Conservation (phyloP, 73 alveolate species). For the Tetrahymena thermophila region DNA sequence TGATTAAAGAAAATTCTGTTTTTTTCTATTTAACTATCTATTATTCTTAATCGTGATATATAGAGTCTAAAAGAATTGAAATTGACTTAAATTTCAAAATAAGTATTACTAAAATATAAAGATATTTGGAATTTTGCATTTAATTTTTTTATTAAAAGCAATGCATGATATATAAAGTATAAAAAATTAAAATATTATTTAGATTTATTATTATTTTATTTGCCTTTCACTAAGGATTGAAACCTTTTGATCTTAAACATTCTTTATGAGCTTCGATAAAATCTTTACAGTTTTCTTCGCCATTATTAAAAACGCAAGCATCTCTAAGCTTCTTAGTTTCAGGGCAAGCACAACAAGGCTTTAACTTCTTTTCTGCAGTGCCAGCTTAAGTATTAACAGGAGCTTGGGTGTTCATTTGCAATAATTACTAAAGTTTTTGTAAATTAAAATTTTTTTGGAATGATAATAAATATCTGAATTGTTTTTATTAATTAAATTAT, state of each 20-base stretch:
- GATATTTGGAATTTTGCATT: neutral
- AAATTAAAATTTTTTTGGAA: neutral
- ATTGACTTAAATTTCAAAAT: no score
- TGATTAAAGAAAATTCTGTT: neutral
- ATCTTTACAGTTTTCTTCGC: constrained; percentile 43
- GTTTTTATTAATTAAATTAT: no score
- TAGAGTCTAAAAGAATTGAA: no score
- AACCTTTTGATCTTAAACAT: constrained; percentile 50
- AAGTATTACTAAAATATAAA: neutral
- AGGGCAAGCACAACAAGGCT: constrained; percentile 63
- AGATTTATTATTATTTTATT: neutral
- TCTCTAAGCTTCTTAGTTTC: constrained; percentile 55
- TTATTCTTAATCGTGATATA: no score
- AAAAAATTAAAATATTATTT: neutral
- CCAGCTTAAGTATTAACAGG: neutral
- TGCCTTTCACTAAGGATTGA: neutral
- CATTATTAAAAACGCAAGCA: constrained; percentile 44
- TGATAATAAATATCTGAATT: neutral
- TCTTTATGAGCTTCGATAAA: constrained; percentile 44
- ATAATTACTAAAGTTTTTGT: neutral
- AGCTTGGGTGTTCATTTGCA: neutral
- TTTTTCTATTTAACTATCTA: neutral
- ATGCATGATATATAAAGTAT: neutral
- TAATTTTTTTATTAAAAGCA: neutral
- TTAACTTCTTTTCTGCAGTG: constrained; percentile 12